A percentile compares a stretch with the other conserved stretches of the same genome.
Conservation (phyloP, 768 basidiomycete genomes). For the Pholiota microspora region DNA sequence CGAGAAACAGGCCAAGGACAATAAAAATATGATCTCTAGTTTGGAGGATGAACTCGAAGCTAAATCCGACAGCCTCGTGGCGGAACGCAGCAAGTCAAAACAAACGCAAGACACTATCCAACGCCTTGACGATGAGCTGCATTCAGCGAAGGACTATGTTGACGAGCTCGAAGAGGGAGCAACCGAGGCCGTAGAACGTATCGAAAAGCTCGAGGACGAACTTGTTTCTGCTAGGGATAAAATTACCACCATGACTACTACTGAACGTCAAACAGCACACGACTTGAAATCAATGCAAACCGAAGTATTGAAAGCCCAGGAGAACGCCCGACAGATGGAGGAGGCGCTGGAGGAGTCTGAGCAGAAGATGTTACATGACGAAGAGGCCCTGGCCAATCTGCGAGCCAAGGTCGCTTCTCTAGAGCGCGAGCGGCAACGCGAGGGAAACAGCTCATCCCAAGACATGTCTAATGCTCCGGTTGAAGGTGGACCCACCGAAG, state of each 20-base stretch:
- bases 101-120: conserved; percentile 34
- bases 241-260: conserved; percentile 38
- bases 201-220: conserved; percentile 57
- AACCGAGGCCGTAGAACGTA: conserved; percentile 45
- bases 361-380: conserved; percentile 64
- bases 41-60: conserved; percentile 44
- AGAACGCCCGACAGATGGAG: conserved; percentile 67
- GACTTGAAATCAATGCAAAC: conserved; percentile 50
- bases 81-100: conserved; percentile 25
- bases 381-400: conserved; percentile 49
- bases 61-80: conserved; percentile 35
- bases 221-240: conserved; percentile 45
- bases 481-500: conserved; percentile 38
- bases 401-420: conserved; percentile 48
- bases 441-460: conserved; percentile 23
- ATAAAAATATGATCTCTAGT: conserved; percentile 39
- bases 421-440: conserved; percentile 52
- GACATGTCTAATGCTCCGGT: conserved; percentile 24
- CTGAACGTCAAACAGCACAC: conserved; percentile 47
- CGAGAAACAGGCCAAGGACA: conserved; percentile 56
- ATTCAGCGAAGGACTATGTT: conserved; percentile 47
- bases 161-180: conserved; percentile 63
- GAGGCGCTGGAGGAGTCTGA: conserved; percentile 75
- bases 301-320: conserved; percentile 49
- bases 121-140: conserved; percentile 44